Evolutionary conservation across 331 rosid species (phyloP).

Genomic region (Prunus yedoensis): DNA sequence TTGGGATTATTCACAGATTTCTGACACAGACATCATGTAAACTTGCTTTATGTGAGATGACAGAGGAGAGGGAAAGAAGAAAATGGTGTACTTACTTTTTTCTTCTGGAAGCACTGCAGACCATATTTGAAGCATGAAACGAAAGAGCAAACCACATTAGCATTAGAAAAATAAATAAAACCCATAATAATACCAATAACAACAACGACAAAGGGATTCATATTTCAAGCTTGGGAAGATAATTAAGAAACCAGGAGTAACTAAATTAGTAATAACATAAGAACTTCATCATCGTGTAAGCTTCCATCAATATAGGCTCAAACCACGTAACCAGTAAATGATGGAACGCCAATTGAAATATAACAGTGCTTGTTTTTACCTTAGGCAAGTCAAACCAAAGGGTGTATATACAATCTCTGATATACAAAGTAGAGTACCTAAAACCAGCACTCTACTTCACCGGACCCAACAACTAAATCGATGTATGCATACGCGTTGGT

Average conservation of each 20-base stretch:
- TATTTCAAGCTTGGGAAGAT: not conserved
- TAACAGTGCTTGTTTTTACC: not conserved
- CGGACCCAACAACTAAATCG: not conserved
- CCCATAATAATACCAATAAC: conserved; percentile 4
- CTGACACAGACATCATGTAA: not conserved
- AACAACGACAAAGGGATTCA: not conserved
- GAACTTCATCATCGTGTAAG: not conserved
- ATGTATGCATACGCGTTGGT: not conserved
- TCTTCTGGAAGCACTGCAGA: conserved; percentile 78
- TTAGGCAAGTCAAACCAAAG: not conserved
- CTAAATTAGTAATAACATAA: not conserved
- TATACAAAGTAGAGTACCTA: not conserved
- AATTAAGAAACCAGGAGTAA: not conserved
- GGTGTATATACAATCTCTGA: not conserved
- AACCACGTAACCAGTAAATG: not conserved
- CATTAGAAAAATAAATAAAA: not conserved
- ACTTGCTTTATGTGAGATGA: not conserved
- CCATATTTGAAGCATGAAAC: conserved; percentile 47
- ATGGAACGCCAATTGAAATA: not conserved
- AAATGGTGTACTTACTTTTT: conserved; percentile 63
- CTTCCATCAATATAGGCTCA: too few species aligned
- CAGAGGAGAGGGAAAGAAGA: conserved; percentile 12
- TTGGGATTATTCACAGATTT: not conserved
- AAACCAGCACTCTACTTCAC: not conserved
- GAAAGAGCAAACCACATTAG: conserved; percentile 21